These are phyloP conservation scores for Piromyces sp. DNA, from an alignment of 192 early-diverging fungal species.

Conservation along the genomic window DNA sequence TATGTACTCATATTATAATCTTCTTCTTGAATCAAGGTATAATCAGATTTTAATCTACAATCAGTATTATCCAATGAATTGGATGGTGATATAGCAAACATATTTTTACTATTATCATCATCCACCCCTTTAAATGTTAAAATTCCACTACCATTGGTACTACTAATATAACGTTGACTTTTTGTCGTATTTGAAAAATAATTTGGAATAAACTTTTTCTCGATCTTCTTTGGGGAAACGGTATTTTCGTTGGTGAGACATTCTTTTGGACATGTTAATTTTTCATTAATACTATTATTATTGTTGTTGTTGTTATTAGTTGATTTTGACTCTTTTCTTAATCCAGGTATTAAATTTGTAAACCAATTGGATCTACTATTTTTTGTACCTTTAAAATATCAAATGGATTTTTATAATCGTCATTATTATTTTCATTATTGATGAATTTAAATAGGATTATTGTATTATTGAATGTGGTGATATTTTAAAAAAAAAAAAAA, in stretches of 20 bases:
- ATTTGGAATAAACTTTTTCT: not conserved
- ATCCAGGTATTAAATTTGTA: not conserved
- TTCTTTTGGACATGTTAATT: not conserved
- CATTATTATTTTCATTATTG: no score
- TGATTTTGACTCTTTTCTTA: not conserved
- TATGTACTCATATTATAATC: not conserved
- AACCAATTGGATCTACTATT: not conserved
- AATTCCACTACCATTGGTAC: not conserved
- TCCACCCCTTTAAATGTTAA: not conserved
- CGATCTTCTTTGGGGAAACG: not conserved
- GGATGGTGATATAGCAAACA: not conserved
- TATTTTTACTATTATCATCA: not conserved
- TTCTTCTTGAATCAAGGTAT: not conserved
- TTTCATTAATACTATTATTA: not conserved
- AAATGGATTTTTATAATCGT: no score
- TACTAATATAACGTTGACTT: not conserved
- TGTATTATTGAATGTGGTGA: no score
- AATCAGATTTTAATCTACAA: not conserved
- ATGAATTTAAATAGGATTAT: no score
- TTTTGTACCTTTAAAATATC: not conserved
- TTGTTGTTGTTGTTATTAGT: not conserved
- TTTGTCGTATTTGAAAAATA: not conserved
- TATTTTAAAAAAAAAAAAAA: no score
- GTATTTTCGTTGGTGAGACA: not conserved
- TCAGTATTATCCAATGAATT: not conserved